Conservation (phyloP, 2,329 filamentous ascomycete genomes). For the Celoporthe dispersa region DNA sequence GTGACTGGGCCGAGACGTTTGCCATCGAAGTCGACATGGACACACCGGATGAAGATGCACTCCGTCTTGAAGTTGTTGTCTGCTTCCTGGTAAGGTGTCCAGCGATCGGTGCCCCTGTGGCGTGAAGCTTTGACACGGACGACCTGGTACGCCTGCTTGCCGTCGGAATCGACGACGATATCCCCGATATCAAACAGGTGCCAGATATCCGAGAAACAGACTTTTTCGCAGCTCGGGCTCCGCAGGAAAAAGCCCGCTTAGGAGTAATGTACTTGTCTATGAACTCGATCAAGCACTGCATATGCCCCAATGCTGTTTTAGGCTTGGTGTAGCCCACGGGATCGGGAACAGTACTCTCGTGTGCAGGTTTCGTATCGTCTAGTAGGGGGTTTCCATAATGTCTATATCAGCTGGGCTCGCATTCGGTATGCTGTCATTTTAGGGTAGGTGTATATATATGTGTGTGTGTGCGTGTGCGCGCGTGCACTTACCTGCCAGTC, state of each 20-base stretch:
- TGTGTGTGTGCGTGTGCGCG: too few species aligned
- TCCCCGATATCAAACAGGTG: conserved; percentile 37
- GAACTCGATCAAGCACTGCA: conserved; percentile 32
- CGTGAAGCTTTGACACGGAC: conserved; percentile 22
- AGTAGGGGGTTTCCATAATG: too few species aligned
- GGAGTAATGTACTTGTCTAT: conserved; percentile 27
- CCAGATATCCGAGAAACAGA: conserved; percentile 37
- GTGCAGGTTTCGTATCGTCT: too few species aligned
- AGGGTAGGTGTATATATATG: too few species aligned
- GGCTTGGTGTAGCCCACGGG: too few species aligned
- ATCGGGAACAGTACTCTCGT: too few species aligned
- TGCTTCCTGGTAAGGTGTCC: not conserved
- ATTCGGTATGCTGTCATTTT: too few species aligned
- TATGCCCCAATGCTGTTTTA: conserved; percentile 15
- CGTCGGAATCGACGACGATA: conserved; percentile 29
- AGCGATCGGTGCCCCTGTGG: conserved; percentile 18
- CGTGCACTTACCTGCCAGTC: too few species aligned
- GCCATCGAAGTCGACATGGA: conserved; percentile 41
- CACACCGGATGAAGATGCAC: conserved; percentile 20
- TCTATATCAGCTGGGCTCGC: too few species aligned
- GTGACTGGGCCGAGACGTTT: conserved; percentile 36
- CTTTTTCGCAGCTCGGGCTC: conserved; percentile 18
- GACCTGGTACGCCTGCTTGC: conserved; percentile 36
- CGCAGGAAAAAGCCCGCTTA: conserved; percentile 25
- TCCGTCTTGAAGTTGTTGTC: not conserved